A percentile compares a stretch with the other conserved stretches of the same genome.
Evolutionary conservation across 805 yeast genomes (phyloP).

Genomic region (Wickerhamiella alocasiicola): DNA sequence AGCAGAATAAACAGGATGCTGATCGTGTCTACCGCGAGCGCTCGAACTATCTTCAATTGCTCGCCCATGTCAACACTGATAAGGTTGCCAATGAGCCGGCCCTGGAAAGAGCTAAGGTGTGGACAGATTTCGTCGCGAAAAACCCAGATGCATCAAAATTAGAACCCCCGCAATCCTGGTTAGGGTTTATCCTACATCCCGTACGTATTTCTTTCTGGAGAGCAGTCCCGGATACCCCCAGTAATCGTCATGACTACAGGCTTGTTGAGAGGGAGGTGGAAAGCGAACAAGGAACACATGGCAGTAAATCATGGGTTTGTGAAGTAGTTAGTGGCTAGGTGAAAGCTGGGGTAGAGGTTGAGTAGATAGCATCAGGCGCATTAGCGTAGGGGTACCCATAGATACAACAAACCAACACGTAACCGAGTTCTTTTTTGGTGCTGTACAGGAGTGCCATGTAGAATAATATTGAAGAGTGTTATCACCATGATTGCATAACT

Average conservation of each 20-base stretch:
- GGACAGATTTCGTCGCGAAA: neutral
- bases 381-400: too few species aligned
- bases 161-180: constrained; percentile 1
- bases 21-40: constrained; percentile 3
- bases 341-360: too few species aligned
- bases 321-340: too few species aligned
- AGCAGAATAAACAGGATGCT: neutral
- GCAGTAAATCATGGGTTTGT: too few species aligned
- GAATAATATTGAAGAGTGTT: too few species aligned
- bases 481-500: too few species aligned
- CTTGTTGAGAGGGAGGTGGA: too few species aligned
- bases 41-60: neutral
- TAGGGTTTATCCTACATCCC: constrained; percentile 3
- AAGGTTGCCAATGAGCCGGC: constrained; percentile 1
- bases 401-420: too few species aligned
- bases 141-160: neutral
- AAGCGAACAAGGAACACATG: too few species aligned
- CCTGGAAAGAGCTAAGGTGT: neutral
- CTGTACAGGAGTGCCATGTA: too few species aligned
- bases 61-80: constrained; percentile 6
- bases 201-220: constrained; percentile 7
- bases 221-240: neutral
- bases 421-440: too few species aligned
- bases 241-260: constrained; percentile 8
- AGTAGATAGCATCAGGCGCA: too few species aligned